Evolutionary conservation across 495 filamentous ascomycete genomes (phyloP).

Genomic region (Hypoxylon rickii): DNA sequence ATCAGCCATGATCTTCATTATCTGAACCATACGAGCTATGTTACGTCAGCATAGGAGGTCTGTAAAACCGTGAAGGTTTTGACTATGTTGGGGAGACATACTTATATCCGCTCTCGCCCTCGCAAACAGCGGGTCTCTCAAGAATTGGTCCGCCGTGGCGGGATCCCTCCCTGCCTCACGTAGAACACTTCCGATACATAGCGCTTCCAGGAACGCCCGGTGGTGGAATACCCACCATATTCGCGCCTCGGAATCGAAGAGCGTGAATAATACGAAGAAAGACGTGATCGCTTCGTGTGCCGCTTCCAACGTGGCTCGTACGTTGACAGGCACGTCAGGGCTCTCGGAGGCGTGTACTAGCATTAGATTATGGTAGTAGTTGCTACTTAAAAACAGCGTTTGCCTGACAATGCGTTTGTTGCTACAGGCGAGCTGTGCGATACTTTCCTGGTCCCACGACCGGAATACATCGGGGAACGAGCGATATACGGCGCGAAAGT

Average conservation of each 20-base stretch:
- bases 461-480: constrained; percentile 67
- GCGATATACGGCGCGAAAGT: constrained; percentile 64
- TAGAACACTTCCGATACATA: constrained; percentile 56
- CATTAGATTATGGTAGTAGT: constrained; percentile 78
- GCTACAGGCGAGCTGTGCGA: constrained; percentile 52
- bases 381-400: constrained; percentile 68
- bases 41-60: constrained; percentile 7
- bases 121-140: constrained; percentile 57
- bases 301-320: constrained; percentile 67
- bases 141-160: constrained; percentile 38
- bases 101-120: constrained; percentile 61
- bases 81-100: constrained; percentile 34
- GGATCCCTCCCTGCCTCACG: constrained; percentile 45
- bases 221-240: constrained; percentile 83
- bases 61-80: not conserved
- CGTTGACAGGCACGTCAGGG: constrained; percentile 62
- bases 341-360: constrained; percentile 66
- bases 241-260: constrained; percentile 66
- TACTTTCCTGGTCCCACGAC: constrained; percentile 59
- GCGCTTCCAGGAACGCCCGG: constrained; percentile 69
- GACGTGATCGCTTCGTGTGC: constrained; percentile 64
- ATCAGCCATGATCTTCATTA: constrained; percentile 58
- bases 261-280: constrained; percentile 67
- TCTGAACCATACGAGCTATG: constrained; percentile 60
- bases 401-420: constrained; percentile 67